Evolutionary conservation across 306 rosid species (phyloP).

Genomic region (Carpinus fangiana): DNA sequence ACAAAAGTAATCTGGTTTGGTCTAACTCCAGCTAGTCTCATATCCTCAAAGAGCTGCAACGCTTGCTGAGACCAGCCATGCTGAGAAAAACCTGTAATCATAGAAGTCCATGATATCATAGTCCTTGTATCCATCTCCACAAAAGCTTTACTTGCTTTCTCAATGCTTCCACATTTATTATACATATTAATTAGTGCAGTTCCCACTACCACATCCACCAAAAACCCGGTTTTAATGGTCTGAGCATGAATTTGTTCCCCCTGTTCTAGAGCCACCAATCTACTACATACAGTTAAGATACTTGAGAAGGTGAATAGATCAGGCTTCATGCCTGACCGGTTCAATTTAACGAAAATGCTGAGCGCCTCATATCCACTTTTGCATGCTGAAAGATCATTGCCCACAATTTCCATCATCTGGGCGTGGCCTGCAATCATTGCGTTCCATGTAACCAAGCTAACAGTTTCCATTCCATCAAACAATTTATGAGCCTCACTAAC

Average conservation of each 20-base stretch:
- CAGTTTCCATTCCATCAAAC: constrained; percentile 52
- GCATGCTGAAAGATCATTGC: constrained; percentile 57
- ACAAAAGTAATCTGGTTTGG: constrained; percentile 87
- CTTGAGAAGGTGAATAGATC: constrained; percentile 84
- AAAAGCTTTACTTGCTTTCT: constrained; percentile 80
- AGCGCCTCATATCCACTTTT: constrained; percentile 71
- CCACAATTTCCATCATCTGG: constrained; percentile 63
- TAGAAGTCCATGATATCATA: constrained; percentile 85
- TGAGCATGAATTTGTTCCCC: constrained; percentile 89
- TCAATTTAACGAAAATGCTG: constrained; percentile 50
- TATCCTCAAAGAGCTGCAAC: constrained; percentile 75
- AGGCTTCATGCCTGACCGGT: constrained; percentile 61
- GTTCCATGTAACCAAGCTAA: constrained; percentile 79
- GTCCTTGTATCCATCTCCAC: constrained; percentile 86
- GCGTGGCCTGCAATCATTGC: constrained; percentile 84
- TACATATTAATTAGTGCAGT: constrained; percentile 78
- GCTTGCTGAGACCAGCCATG: constrained; percentile 79
- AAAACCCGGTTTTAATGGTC: constrained; percentile 65
- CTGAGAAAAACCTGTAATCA: constrained; percentile 78
- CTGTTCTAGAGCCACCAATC: constrained; percentile 66
- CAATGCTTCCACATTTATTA: constrained; percentile 80
- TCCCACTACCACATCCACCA: constrained; percentile 70
- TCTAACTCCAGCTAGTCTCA: constrained; percentile 67
- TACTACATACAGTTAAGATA: constrained; percentile 67
- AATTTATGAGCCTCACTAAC: constrained; percentile 60